Percentiles rank a stretch among this genome's conserved stretches.
Conservation (phyloP, 331 rosid genomes). For the Telfairia occidentalis region DNA sequence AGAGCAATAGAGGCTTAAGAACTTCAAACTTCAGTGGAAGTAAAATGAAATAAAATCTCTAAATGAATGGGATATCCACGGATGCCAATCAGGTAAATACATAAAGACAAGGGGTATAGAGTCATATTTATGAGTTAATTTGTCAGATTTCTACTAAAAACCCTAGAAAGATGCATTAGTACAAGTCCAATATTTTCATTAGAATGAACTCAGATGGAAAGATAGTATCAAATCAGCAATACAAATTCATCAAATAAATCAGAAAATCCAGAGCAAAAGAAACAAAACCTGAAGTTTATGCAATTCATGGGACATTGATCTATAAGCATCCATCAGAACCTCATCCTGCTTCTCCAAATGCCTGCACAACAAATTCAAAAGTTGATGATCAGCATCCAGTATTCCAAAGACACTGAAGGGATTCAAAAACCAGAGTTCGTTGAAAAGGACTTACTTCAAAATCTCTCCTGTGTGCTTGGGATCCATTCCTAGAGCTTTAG, state of each 20-base stretch:
- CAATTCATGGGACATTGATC: slow-evolving; percentile 36
- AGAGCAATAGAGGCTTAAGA: neutral
- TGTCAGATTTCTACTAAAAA: neutral
- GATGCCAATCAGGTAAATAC: neutral
- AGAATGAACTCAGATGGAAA: neutral
- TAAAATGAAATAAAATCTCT: neutral
- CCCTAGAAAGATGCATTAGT: neutral
- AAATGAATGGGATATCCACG: neutral
- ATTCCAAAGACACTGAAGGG: neutral
- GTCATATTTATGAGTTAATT: neutral
- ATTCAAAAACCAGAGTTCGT: neutral
- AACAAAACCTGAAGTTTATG: slow-evolving; percentile 32
- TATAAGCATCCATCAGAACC: slow-evolving; percentile 29
- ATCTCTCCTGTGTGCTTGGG: slow-evolving; percentile 31
- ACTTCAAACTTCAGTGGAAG: neutral
- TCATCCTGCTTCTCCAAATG: slow-evolving; percentile 53
- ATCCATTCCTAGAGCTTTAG: slow-evolving; percentile 24
- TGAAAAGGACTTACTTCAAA: slow-evolving; percentile 24
- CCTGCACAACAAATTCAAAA: slow-evolving; percentile 10
- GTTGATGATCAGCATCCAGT: neutral
- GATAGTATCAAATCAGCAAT: neutral
- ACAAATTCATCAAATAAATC: neutral
- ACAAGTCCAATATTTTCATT: neutral
- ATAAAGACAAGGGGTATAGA: neutral
- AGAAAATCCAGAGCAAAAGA: neutral